These are phyloP conservation scores for Populus hybrid DNA, from an alignment of 441 rosid species.

Conservation along the genomic window DNA sequence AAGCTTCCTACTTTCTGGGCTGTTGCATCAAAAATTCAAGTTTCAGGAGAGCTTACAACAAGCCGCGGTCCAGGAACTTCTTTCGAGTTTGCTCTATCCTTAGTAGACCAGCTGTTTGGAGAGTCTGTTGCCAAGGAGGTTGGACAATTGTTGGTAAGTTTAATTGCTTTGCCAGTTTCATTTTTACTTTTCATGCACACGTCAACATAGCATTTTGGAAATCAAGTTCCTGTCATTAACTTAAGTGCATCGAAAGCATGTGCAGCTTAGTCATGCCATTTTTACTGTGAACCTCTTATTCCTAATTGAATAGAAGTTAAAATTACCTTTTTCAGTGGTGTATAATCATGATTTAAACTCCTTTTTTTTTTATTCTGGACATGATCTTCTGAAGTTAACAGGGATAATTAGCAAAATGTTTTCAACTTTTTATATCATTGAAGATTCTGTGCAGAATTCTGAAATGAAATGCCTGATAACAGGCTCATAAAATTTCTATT, in stretches of 20 bases:
- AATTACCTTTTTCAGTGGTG: not conserved
- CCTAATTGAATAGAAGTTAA: not conserved
- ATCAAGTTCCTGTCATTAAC: not conserved
- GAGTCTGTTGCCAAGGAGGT: conserved; percentile 64
- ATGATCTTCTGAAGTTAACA: not conserved
- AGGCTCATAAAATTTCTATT: not conserved
- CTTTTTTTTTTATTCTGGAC: not conserved
- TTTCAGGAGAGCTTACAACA: conserved; percentile 88
- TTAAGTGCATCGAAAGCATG: not conserved
- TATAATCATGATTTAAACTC: not conserved
- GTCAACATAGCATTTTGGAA: not conserved
- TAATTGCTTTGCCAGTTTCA: not conserved
- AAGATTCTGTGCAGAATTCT: not conserved
- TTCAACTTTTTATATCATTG: not conserved
- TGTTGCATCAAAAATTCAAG: conserved; percentile 73
- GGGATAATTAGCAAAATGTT: not conserved
- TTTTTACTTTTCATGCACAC: not conserved
- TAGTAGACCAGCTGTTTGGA: conserved; percentile 81
- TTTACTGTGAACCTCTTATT: not conserved
- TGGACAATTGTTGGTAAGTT: conserved; percentile 57
- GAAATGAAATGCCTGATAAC: not conserved
- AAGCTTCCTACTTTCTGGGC: conserved; percentile 94
- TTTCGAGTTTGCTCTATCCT: conserved; percentile 73
- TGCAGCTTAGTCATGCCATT: not conserved
- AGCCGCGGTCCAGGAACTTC: conserved; percentile 97